These are phyloP conservation scores for Ophiocordyceps camponoti-leonardi DNA, from an alignment of 2,329 filamentous ascomycete genomes.

Conservation along the genomic window DNA sequence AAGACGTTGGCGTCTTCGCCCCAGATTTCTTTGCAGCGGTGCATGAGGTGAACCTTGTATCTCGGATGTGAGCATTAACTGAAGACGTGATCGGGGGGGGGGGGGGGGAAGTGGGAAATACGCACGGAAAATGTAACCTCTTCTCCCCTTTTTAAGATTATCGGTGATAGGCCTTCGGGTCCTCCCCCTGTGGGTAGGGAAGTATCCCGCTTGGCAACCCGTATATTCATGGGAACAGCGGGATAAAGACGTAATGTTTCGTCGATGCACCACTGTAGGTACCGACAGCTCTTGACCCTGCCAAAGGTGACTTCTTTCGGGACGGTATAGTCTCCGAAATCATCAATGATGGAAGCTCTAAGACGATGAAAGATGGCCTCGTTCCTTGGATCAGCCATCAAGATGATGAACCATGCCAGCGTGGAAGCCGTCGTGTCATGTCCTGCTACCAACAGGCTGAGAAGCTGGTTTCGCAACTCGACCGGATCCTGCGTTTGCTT, in stretches of 20 bases:
- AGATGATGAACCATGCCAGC: conserved; percentile 28
- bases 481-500: conserved; percentile 13
- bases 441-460: conserved; percentile 28
- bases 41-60: conserved; percentile 13
- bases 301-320: conserved; percentile 10
- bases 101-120: no score
- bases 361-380: conserved; percentile 23
- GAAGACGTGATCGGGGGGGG: no score
- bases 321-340: conserved; percentile 29
- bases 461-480: conserved; percentile 12
- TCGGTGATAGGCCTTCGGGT: conserved; percentile 23
- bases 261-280: conserved; percentile 10
- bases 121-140: conserved; percentile 19
- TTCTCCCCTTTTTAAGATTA: conserved; percentile 30
- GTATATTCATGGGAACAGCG: conserved; percentile 8
- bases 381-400: conserved; percentile 18
- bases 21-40: conserved; percentile 20
- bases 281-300: conserved; percentile 7
- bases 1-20: conserved; percentile 21
- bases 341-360: conserved; percentile 19
- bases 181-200: conserved; percentile 34
- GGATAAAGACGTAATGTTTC: conserved; percentile 9
- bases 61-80: not conserved
- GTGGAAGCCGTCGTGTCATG: conserved; percentile 35
- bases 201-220: conserved; percentile 20